Conservation (phyloP, 148 eudicot genomes). For the Cornus suecica region DNA sequence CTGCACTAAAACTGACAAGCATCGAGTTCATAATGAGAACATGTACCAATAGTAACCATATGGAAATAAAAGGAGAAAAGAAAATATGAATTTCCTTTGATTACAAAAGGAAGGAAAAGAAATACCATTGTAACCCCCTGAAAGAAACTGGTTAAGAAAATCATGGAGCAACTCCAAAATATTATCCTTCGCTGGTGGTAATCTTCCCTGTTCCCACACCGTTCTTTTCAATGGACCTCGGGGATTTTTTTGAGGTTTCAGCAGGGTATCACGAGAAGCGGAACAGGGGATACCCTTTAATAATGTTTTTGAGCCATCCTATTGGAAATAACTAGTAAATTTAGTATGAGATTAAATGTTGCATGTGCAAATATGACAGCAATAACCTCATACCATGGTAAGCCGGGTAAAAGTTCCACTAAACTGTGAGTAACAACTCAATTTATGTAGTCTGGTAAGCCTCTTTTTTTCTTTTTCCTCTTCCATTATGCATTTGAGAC, state of each 20-base stretch:
- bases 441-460: conserved; percentile 43
- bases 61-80: neutral
- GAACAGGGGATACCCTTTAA: conserved; percentile 70
- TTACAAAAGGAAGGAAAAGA: neutral
- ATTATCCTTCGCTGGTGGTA: conserved; percentile 57
- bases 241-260: conserved; percentile 54
- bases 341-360: neutral
- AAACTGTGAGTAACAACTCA: conserved; percentile 62
- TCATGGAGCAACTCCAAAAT: conserved; percentile 54
- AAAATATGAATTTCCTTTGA: neutral
- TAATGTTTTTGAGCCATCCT: conserved; percentile 87
- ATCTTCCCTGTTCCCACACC: conserved; percentile 51
- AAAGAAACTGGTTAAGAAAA: conserved; percentile 70
- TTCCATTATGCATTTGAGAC: conserved; percentile 70
- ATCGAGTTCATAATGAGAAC: conserved; percentile 20
- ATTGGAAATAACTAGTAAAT: conserved; percentile 19
- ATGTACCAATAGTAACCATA: neutral
- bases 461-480: conserved; percentile 76
- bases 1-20: conserved; percentile 73
- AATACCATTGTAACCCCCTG: conserved; percentile 91
- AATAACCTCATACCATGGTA: conserved; percentile 58
- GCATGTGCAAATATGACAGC: conserved; percentile 5
- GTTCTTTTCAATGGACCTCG: conserved; percentile 70
- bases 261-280: conserved; percentile 48
- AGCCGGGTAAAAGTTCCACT: conserved; percentile 80